These are phyloP conservation scores for Amanita pseudoporphyria DNA, from an alignment of 768 basidiomycete species.

Conservation along the genomic window DNA sequence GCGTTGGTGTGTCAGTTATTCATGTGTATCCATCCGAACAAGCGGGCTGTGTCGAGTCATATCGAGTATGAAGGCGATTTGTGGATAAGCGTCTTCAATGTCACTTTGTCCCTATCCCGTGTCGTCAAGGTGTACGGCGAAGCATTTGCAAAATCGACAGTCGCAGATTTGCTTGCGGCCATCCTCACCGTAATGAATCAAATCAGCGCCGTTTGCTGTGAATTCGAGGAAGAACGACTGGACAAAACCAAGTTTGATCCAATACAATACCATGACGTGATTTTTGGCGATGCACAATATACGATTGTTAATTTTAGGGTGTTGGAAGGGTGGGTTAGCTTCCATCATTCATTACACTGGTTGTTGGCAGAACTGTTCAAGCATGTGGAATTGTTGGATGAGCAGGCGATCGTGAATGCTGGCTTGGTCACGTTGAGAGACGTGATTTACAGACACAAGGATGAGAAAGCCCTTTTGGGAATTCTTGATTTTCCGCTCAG, in stretches of 20 bases:
- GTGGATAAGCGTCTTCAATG: conserved; percentile 95
- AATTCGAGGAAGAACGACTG: conserved; percentile 52
- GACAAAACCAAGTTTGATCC: conserved; percentile 58
- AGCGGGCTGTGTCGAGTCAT: conserved; percentile 70
- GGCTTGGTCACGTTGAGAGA: conserved; percentile 50
- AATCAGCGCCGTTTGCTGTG: conserved; percentile 57
- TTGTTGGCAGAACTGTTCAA: conserved; percentile 83
- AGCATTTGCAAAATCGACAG: conserved; percentile 53
- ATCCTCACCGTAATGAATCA: conserved; percentile 62
- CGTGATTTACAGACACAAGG: conserved; percentile 49
- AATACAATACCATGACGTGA: conserved; percentile 54
- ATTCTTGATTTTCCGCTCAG: conserved; percentile 84
- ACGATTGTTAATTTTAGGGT: conserved; percentile 73
- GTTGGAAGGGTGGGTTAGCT: conserved; percentile 75
- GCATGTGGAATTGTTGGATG: conserved; percentile 60
- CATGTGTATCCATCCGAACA: conserved; percentile 89
- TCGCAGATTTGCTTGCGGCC: conserved; percentile 52
- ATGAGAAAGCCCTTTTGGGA: conserved; percentile 60
- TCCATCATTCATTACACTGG: conserved; percentile 91
- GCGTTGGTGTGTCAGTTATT: conserved; percentile 79
- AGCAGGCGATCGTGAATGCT: conserved; percentile 39
- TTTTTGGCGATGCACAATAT: conserved; percentile 50
- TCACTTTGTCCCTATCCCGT: conserved; percentile 82
- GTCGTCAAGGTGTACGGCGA: conserved; percentile 87
- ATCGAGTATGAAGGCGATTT: conserved; percentile 96